Conservation (phyloP, 177 flowering plant species). For the Vitis hybrid region DNA sequence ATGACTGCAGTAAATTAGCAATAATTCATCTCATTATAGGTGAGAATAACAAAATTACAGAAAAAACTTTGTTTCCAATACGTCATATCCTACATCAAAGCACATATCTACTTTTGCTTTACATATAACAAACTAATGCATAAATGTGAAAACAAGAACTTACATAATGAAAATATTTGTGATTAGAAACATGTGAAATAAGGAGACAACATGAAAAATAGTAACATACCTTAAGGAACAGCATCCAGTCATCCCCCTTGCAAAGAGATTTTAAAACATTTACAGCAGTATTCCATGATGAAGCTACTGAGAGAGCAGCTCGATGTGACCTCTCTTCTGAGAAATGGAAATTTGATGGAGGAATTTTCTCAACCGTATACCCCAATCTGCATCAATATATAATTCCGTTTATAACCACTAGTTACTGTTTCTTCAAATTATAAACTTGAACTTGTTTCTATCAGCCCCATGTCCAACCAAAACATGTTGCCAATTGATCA, state of each 20-base stretch:
- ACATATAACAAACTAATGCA: neutral
- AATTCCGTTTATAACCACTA: slow-evolving; percentile 1
- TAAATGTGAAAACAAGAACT: neutral
- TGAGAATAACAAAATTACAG: neutral
- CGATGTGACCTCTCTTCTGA: slow-evolving; percentile 58
- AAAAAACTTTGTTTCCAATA: neutral
- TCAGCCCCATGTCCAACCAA: neutral
- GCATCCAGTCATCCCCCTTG: slow-evolving; percentile 68
- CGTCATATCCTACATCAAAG: neutral
- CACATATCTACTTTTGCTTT: neutral
- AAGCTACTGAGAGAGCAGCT: slow-evolving; percentile 48
- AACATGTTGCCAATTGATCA: neutral
- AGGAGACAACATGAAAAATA: neutral
- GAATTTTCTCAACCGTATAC: slow-evolving; percentile 70
- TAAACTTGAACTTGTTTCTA: neutral
- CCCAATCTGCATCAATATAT: slow-evolving; percentile 59
- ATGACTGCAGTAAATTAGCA: no score
- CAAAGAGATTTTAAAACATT: slow-evolving; percentile 56
- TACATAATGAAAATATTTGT: neutral
- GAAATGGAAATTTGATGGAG: slow-evolving; percentile 57
- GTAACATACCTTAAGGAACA: slow-evolving; percentile 64
- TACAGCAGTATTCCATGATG: slow-evolving; percentile 66
- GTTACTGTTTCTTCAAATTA: neutral
- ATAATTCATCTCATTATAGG: no score
- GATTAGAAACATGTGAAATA: neutral